Evolutionary conservation across 805 yeast genomes (phyloP), one percentile per base, ranked within the genome.

Genomic region (Candida railenensis): DNA sequence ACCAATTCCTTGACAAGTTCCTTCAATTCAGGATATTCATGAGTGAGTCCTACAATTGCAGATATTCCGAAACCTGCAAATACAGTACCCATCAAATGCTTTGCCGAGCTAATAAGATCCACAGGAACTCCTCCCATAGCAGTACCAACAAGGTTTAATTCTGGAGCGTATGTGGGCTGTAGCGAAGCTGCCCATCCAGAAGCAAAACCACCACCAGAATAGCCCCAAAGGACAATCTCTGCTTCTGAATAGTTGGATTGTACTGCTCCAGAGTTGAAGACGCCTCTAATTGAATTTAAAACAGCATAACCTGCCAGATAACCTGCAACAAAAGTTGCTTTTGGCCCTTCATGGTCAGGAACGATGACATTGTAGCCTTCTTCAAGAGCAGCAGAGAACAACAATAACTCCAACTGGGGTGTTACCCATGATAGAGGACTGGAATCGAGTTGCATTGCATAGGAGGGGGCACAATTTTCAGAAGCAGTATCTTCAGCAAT

Each of bases 291-390:
- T 2, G 67, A 52, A 45, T 70, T 65, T 41, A 70, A 59, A 0
- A 57, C 52, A 3, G 63, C 63, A 7, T 62, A 56, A 0, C 66
- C 74, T 3, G 68, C 58, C 44, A 58, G 63, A 22, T 53, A 45
- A 2, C 69, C 70, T 14, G 59, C 70, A 5, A 65, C 54, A 45
- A 62, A 69, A 1, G 66, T 60, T 0, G 65, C 56, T 19, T 56
- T 55, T 3, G 62, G 61, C 3, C 74, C 74, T 46, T 67, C 67
- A 45, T 67, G 65, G 49, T 68, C 73, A 0, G 73, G 64, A 7
- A 58, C 54, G 1, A 62, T 59, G 3, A 69, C 70, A 47, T 54
- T 62, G 55, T 63, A 69, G 5, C 74, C 75, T 22, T 59, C 46
- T 16, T 46, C 34, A 34, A 62, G 53, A 15, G 59, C 59, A 11